Conservation (phyloP, 2,329 filamentous ascomycete species). For the Fusarium dlaminii region DNA sequence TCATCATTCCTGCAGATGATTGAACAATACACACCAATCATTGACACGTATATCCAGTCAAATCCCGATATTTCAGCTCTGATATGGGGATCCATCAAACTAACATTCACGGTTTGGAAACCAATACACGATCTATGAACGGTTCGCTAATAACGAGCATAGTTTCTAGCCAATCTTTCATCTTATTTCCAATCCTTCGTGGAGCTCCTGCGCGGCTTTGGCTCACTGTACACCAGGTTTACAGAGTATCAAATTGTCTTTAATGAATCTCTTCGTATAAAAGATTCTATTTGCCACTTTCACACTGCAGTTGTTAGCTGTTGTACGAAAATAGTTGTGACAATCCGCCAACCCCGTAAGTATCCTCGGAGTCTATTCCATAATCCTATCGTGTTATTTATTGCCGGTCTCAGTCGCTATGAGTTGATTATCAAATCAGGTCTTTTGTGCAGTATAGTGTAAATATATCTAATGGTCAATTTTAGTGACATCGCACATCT, state of each 20-base stretch:
- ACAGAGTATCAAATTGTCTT: constrained; percentile 17
- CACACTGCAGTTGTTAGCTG: constrained; percentile 11
- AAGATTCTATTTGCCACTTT: constrained; percentile 3
- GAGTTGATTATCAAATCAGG: too few species aligned
- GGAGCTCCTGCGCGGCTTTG: constrained; percentile 18
- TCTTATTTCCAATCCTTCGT: constrained; percentile 31
- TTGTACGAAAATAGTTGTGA: constrained; percentile 13
- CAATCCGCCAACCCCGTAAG: constrained; percentile 4
- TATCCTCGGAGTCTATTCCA: neutral
- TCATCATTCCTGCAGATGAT: constrained; percentile 22
- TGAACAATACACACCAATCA: constrained; percentile 11
- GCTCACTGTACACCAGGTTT: neutral
- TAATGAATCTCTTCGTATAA: neutral
- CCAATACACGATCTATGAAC: too few species aligned
- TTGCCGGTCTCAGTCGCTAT: neutral
- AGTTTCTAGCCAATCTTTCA: constrained; percentile 21
- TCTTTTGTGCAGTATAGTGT: too few species aligned
- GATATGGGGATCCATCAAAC: constrained; percentile 20
- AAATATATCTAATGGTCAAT: too few species aligned
- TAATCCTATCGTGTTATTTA: too few species aligned
- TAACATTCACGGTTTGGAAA: constrained; percentile 13
- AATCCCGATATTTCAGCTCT: constrained; percentile 16
- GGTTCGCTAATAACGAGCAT: neutral
- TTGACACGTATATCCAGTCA: constrained; percentile 14
- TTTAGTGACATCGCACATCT: too few species aligned